phyloP scores from a whole-genome alignment of 2,329 filamentous ascomycete species.

The Plectosphaerella cucumerina region DNA sequence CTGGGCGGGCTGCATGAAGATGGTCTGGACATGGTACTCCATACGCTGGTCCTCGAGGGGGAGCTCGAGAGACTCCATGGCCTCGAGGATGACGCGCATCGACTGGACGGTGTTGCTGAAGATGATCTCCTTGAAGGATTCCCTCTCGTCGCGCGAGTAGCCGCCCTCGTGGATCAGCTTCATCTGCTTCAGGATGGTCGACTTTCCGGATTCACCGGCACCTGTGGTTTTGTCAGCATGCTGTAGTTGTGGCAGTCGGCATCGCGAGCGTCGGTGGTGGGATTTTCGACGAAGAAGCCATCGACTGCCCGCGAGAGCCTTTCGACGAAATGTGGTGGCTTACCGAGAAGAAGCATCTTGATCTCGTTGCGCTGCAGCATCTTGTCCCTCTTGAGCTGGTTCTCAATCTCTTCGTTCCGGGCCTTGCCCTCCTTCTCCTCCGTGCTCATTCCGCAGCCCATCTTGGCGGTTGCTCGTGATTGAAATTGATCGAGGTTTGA shows the following conservation, averaged over 20 bases:
- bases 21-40: constrained; percentile 96
- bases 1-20: constrained; percentile 97
- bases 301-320: too few relatives aligned
- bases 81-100: constrained; percentile 66
- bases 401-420: constrained; percentile 99
- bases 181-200: constrained; percentile 94
- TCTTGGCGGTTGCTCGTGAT: constrained; percentile 52
- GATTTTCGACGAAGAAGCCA: too few relatives aligned
- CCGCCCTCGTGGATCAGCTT: constrained; percentile 99
- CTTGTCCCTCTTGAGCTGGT: constrained; percentile 97
- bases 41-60: constrained; percentile 87
- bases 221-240: constrained; percentile 44
- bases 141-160: constrained; percentile 84
- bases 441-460: constrained; percentile 99
- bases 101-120: constrained; percentile 68
- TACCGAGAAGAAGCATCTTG: constrained; percentile 99
- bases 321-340: neutral
- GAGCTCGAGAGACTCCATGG: constrained; percentile 67
- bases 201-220: constrained; percentile 97
- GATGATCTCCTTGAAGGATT: constrained; percentile 68
- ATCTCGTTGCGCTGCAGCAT: constrained; percentile 99
- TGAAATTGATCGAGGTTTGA: neutral
- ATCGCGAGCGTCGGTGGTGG: too few relatives aligned
- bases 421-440: constrained; percentile 99
- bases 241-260: neutral